phyloP scores from a whole-genome alignment of 192 early-diverging fungal genomes.

The Podila minutissima region DNA sequence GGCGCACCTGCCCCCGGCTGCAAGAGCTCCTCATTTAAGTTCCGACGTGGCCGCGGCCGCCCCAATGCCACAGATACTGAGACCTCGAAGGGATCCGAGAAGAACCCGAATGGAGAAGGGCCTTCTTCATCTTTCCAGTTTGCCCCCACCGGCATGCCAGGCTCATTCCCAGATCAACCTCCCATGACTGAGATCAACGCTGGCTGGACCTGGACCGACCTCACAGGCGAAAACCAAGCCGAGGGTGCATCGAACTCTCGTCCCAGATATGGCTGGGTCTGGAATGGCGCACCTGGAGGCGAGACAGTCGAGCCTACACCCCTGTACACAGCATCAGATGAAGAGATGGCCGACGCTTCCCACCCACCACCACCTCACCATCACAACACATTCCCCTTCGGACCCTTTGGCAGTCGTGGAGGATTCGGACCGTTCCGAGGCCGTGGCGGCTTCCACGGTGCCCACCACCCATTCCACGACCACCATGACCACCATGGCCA shows the following conservation, averaged over 20 bases:
- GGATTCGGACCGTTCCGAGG: conserved; percentile 28
- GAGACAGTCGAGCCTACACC: conserved; percentile 27
- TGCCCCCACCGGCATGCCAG: conserved; percentile 7
- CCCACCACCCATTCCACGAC: conserved; percentile 5
- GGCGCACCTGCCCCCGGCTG: conserved; percentile 9
- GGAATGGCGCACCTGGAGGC: conserved; percentile 15
- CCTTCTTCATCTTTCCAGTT: conserved; percentile 15
- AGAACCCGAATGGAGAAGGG: neutral
- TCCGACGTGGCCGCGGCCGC: conserved; percentile 18
- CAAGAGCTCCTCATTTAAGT: conserved; percentile 22
- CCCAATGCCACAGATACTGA: conserved; percentile 20
- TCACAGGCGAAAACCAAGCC: neutral
- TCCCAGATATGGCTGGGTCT: conserved; percentile 49
- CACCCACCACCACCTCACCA: neutral
- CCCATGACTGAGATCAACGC: conserved; percentile 23
- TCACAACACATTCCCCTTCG: neutral
- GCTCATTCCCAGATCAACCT: conserved; percentile 16
- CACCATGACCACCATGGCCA: conserved; percentile 5
- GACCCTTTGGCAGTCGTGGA: neutral
- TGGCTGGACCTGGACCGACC: conserved; percentile 38
- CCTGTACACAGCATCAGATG: conserved; percentile 26
- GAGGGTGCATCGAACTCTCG: conserved; percentile 4
- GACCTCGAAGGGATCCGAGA: neutral
- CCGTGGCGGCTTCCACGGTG: neutral
- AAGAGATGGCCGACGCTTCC: conserved; percentile 40